Percentiles rank a stretch among this genome's conserved stretches.
These are phyloP conservation scores for Sabuloglossum arenarium DNA, from an alignment of 495 filamentous ascomycete species.

Conservation along the genomic window DNA sequence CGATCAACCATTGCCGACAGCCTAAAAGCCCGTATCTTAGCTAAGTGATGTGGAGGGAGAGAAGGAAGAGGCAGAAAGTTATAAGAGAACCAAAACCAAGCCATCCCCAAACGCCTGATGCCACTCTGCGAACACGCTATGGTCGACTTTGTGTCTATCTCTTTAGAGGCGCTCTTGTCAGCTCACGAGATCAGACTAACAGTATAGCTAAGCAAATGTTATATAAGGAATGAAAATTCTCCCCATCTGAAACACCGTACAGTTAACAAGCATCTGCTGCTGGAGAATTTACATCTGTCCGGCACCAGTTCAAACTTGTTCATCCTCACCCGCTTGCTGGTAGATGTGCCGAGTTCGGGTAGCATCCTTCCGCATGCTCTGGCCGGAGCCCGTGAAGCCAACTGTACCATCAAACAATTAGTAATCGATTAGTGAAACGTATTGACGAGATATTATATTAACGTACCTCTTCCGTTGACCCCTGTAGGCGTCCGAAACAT, in stretches of 20 bases:
- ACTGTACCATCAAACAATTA: constrained; percentile 28
- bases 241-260: not conserved
- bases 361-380: constrained; percentile 82
- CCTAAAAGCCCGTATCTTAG: not conserved
- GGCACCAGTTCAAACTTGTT: constrained; percentile 13
- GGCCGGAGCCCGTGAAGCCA: constrained; percentile 86
- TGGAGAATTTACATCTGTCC: not conserved
- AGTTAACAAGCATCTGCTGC: not conserved
- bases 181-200: not conserved
- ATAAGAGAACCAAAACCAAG: not conserved
- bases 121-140: not conserved
- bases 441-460: not conserved
- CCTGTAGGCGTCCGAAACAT: constrained; percentile 92
- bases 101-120: not conserved
- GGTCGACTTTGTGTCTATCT: not conserved
- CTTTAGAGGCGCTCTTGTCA: not conserved
- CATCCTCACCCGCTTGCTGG: constrained; percentile 49
- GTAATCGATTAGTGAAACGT: constrained; percentile 7
- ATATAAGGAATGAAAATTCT: not conserved
- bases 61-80: not conserved
- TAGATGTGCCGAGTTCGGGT: constrained; percentile 71
- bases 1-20: not conserved
- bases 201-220: not conserved
- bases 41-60: not conserved
- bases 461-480: constrained; percentile 61